Conservation (phyloP, 345 rosid genomes). For the Eutrema heterophyllum region DNA sequence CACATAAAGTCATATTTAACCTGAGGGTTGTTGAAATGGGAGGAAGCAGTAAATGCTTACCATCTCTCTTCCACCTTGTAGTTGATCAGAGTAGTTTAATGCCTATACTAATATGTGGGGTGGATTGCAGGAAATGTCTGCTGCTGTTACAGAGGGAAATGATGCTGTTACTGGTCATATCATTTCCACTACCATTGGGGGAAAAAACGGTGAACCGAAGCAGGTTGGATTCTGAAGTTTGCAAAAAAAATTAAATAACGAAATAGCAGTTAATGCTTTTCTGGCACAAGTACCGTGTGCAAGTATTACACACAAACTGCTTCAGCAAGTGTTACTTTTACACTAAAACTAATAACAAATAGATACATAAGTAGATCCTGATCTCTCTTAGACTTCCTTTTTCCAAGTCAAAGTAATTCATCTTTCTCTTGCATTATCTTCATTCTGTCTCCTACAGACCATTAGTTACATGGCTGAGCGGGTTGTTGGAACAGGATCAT, state of each 20-base stretch:
- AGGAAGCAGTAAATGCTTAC: neutral
- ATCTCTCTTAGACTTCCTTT: neutral
- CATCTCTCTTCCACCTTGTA: neutral
- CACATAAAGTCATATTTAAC: neutral
- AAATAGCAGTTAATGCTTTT: neutral
- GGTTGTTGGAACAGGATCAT: constrained; percentile 75
- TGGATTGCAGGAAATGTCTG: constrained; percentile 53
- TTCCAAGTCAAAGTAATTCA: neutral
- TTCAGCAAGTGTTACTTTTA: neutral
- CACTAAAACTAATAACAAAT: neutral
- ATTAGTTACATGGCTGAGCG: constrained; percentile 90
- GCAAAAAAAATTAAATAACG: neutral
- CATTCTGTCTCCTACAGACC: constrained; percentile 40
- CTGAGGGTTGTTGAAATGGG: neutral
- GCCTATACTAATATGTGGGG: neutral
- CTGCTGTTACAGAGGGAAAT: constrained; percentile 49
- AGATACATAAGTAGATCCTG: neutral
- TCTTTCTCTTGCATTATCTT: constrained; percentile 7
- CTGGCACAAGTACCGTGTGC: neutral
- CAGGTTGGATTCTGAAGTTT: constrained; percentile 39
- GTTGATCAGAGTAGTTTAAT: neutral
- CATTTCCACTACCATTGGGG: constrained; percentile 82
- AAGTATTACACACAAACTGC: too few species aligned
- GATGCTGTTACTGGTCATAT: constrained; percentile 69
- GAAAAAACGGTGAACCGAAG: constrained; percentile 81